Base-by-base conservation (phyloP, 257 asterid species). In the Cordia subcordata region DNA sequence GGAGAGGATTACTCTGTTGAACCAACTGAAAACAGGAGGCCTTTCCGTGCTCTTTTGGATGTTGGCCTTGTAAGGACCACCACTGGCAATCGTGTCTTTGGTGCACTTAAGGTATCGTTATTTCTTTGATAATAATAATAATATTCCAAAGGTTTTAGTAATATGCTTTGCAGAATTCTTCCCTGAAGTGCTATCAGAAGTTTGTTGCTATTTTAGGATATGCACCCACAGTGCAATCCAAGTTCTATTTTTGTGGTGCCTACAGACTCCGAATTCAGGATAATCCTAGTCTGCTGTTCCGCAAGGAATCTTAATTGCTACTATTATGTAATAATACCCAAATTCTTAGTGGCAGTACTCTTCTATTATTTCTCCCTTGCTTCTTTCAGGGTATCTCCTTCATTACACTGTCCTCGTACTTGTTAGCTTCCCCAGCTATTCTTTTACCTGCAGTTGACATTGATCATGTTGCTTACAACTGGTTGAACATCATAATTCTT, bases 1-100 rank as follows among this genome's bases (percentile, higher is more conserved):
- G 98, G 96, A n/a, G 96, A 87, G 73, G 96, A 90, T 75, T 90
- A 71, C 68, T 83, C 95, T 8, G 96, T 91, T 57, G 98, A 91
- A 63, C 94, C 92, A 15, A 82, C 84, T 42, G 96, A 91, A 15
- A 77, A 58, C 72, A 82, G 98, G 73, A 85, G 96, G 78, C 98
- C 96, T 0, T 88, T 91, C 85, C 95, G 98, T 62, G 96, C 95
- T 8, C 96, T 91, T 53, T 74, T 91, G 44, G 96, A 88, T 70
- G 98, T 88, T 67, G 98, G 98, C 19, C 98, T 88, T 57, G 0
- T 91, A n/a, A 70, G 68, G 49, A 91, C 98, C 15, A 91, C 96
- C 19, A 88, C 98, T 0, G 96, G 98, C 1, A 88, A 91, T 67
- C 87, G 95, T 37, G 84, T 91, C 35, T 88, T 88, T 59, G 98